phyloP scores from a whole-genome alignment of 2,329 filamentous ascomycete genomes.

The Pseudogymnoascus sp. region DNA sequence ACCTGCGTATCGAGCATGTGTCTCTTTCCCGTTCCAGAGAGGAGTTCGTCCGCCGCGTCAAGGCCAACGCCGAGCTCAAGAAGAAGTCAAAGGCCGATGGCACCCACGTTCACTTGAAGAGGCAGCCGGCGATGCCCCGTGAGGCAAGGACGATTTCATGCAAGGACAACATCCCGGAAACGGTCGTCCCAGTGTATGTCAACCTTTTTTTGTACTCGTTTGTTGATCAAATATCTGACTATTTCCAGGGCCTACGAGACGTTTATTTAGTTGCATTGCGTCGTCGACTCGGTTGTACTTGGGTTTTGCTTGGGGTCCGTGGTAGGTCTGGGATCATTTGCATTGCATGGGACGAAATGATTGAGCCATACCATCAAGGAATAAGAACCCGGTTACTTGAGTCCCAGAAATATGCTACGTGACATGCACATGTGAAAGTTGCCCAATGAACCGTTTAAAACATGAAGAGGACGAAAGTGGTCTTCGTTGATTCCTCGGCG shows the following conservation, averaged over 20 bases:
- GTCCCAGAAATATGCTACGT: not conserved
- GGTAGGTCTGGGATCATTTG: constrained; percentile 7
- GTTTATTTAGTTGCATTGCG: constrained; percentile 10
- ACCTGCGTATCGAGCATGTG: constrained; percentile 98
- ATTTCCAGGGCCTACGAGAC: constrained; percentile 13
- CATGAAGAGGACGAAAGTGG: not conserved
- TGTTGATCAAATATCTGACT: constrained; percentile 97
- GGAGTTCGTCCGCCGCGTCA: constrained; percentile 93
- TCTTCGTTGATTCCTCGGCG: not conserved
- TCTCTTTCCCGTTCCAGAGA: constrained; percentile 88
- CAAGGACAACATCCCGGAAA: constrained; percentile 82
- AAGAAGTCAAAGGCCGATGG: constrained; percentile 88
- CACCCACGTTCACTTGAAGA: constrained; percentile 84
- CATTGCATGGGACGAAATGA: constrained; percentile 7
- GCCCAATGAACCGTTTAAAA: not conserved
- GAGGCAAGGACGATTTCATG: constrained; percentile 71
- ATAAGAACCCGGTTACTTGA: constrained; percentile 9
- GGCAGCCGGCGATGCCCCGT: constrained; percentile 72
- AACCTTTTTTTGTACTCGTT: constrained; percentile 41
- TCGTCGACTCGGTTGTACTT: constrained; percentile 1
- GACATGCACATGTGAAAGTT: not conserved
- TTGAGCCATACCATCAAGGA: constrained; percentile 10
- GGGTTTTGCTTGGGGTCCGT: constrained; percentile 9
- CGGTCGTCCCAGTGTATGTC: constrained; percentile 58
- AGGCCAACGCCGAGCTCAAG: constrained; percentile 90